These are phyloP conservation scores for Fusarium sp. DNA, from an alignment of 2,329 filamentous ascomycete genomes.

Conservation along the genomic window DNA sequence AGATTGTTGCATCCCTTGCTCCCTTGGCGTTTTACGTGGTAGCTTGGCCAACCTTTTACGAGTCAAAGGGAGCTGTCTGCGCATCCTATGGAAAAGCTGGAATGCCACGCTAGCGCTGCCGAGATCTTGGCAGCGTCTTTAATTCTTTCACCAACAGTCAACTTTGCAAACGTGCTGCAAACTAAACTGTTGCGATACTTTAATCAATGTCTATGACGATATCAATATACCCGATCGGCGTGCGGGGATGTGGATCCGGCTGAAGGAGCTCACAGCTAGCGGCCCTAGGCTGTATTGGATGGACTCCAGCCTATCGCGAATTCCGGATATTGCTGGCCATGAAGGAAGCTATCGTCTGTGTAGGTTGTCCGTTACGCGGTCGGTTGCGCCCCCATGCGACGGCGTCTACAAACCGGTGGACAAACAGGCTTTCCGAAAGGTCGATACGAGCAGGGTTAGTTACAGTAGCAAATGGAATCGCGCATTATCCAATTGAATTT, in stretches of 20 bases:
- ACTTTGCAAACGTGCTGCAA: slow-evolving; percentile 14
- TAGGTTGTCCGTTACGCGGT: slow-evolving; percentile 39
- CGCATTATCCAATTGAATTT: slow-evolving; percentile 23
- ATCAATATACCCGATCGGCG: slow-evolving; percentile 28
- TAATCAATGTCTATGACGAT: slow-evolving; percentile 39
- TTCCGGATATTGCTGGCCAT: slow-evolving; percentile 16
- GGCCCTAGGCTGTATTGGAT: slow-evolving; percentile 13
- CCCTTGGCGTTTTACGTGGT: slow-evolving; percentile 5
- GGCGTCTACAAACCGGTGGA: not conserved
- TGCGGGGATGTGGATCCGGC: slow-evolving; percentile 27
- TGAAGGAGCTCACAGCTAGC: slow-evolving; percentile 4
- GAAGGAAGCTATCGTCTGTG: slow-evolving; percentile 22
- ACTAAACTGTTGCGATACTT: slow-evolving; percentile 20
- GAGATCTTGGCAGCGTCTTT: slow-evolving; percentile 36
- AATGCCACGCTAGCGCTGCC: slow-evolving; percentile 29
- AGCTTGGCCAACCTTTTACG: slow-evolving; percentile 11
- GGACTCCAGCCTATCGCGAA: slow-evolving; percentile 1
- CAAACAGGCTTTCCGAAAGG: slow-evolving; percentile 26
- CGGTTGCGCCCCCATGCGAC: slow-evolving; percentile 8
- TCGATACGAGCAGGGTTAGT: slow-evolving; percentile 21
- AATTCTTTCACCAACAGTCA: slow-evolving; percentile 10
- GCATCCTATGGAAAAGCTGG: slow-evolving; percentile 16
- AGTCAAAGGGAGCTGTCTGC: slow-evolving; percentile 15
- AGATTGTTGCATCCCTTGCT: slow-evolving; percentile 21
- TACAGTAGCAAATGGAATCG: slow-evolving; percentile 28